Evolutionary conservation across 106 monocot species (phyloP), one percentile per base, ranked within the genome.

Genomic region (Dioscorea dumetorum): DNA sequence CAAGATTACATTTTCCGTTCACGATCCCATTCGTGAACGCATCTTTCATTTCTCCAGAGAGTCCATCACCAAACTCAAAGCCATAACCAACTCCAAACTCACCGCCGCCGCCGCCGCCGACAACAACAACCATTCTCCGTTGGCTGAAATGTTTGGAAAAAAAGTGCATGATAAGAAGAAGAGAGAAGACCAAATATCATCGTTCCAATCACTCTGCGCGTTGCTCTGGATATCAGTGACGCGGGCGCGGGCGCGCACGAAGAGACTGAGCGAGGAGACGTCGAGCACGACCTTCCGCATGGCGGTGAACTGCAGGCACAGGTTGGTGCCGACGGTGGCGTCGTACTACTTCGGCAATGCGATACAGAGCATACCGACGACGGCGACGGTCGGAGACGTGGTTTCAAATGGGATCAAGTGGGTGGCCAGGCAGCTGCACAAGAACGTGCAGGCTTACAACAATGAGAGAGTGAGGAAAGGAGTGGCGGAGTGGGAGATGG

Each of bases 331-430:
- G n/a, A 20, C 60, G 13, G 76, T 90, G 22, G 75, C 78, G 54
- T 41, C 78, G 11, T 52, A 61, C 48, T 94, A 94, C 84, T 94
- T 94, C 66, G 94, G 94, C n/a, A 94, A 94, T 80, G 94, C 94
- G n/a, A 90, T 94, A 23, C 94, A 94, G 80, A 82, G 85, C 81
- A 72, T 89, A 17, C 76, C 83, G 19, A 88, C 87, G 59, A 64
- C 77, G 22, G 85, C 90, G 12, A 18, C 54, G 16, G 94, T 83
- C 64, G 77, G 57, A 20, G 87, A 87, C 22, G 77, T 91, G 74
- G n/a, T 31, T 4, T 22, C 62, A 3, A 71, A 62, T 19, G 88
- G 76, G 9, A 76, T 91, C n/a, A 24, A 74, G 15, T 88, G 85
- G 87, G 69, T 75, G 11, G 87, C 90, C 12, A 63, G 19, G n/a